Conservation (phyloP, 352 stramenopile genomes). For the Globisporangium alternatum region DNA sequence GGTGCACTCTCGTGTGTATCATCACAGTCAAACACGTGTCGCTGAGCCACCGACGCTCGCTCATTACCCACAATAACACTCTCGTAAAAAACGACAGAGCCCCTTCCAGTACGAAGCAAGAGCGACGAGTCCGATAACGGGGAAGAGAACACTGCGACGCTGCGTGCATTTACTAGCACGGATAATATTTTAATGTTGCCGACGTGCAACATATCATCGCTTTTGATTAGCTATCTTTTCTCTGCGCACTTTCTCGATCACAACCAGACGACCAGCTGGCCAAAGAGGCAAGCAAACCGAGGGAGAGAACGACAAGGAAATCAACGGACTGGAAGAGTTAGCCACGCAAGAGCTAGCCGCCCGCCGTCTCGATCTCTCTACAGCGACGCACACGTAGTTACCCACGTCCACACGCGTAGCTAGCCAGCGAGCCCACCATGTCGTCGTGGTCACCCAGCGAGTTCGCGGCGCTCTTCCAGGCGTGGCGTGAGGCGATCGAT, state of each 20-base stretch:
- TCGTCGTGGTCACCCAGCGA: slow-evolving; percentile 14
- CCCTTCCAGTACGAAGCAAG: too few relatives aligned
- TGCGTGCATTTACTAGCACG: too few relatives aligned
- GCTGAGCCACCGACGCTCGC: too few relatives aligned
- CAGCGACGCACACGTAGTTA: background rate
- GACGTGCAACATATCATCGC: background rate
- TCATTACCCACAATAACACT: too few relatives aligned
- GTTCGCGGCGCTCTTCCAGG: slow-evolving; percentile 17
- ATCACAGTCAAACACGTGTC: background rate
- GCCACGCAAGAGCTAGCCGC: background rate
- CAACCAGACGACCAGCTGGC: background rate
- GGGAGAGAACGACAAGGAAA: background rate
- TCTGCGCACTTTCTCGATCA: background rate
- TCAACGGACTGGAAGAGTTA: background rate
- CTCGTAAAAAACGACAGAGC: too few relatives aligned
- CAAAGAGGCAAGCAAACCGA: background rate
- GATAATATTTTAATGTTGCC: background rate
- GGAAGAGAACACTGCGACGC: too few relatives aligned
- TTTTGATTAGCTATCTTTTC: background rate
- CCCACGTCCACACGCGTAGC: background rate
- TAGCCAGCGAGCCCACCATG: background rate
- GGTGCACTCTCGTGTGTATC: background rate
- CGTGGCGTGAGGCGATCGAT: slow-evolving; percentile 17
- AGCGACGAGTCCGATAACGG: too few relatives aligned
- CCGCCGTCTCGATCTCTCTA: background rate